Base-by-base conservation (phyloP, 2,329 filamentous ascomycete species). In the Tolypocladium cylindrosporum region DNA sequence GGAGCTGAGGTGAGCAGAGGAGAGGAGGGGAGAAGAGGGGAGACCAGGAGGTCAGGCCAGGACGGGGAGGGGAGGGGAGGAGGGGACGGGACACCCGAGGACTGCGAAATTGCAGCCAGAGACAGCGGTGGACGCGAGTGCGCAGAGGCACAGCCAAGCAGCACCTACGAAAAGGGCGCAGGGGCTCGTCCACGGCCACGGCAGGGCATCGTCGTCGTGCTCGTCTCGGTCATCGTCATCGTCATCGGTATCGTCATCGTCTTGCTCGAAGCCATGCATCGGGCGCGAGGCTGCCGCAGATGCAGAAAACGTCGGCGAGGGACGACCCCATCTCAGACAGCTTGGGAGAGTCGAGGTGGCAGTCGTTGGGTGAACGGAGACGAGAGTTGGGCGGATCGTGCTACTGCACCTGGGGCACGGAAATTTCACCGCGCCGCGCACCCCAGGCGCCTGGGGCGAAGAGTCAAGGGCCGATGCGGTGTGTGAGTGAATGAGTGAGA, bases 31-130 rank as follows among this genome's bases (percentile, higher is more conserved):
- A 10, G 42, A 8, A 10, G 51, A 19, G 41, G 3, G 36, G 31
- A 14, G 37, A 21, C 40, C 52, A 16, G 8, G 7, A 41, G 37
- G 11, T 19, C 13, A 27, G 13, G 11, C 7, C 8, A 34, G 19
- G 54, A 9, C 9, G 54, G 9, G 45, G 39, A 36, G 34, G 36
- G 34, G 41, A n/a, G 54, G 24, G 19, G 13, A 24, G 43, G 43
- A 48, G 43, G 24, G 24, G 24, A 27, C 24, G 41, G 55, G 45
- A 19, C 55, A 37, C 19, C 43, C 42, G 55, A 50, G 42, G 55
- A n/a, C 42, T 40, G 55, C 31, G 55, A 51, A 40, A 56, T 56
- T 56, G 55, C 55, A 41, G 42, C 42, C 55, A 56, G 55, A 56
- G 42, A 56, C 55, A 56, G 31, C 31, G 39, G 6, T n/a, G 6